A percentile compares a stretch with the other conserved stretches of the same genome.
Conservation (phyloP, 768 basidiomycete species). For the Cystofilobasidium ferigula region DNA sequence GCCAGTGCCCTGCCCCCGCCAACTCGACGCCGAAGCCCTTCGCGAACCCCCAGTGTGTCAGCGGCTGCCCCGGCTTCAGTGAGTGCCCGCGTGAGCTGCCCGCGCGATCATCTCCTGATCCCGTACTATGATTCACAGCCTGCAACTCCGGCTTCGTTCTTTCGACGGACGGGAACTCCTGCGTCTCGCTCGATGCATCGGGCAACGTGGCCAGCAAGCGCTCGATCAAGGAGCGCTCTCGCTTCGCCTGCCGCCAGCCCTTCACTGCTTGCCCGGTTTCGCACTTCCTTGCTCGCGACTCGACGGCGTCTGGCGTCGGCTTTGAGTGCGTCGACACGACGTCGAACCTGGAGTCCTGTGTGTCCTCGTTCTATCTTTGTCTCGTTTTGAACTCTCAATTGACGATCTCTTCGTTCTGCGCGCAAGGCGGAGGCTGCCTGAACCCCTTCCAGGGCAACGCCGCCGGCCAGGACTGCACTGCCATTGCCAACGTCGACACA, state of each 20-base stretch:
- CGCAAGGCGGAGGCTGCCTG: conserved; percentile 32
- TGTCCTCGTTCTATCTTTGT: neutral
- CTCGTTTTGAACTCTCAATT: too few species aligned
- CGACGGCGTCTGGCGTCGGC: neutral
- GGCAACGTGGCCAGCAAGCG: neutral
- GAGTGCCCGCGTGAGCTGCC: too few species aligned
- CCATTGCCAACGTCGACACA: conserved; percentile 11
- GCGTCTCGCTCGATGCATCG: neutral
- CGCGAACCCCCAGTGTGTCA: too few species aligned
- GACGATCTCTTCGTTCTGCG: neutral
- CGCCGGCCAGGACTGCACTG: conserved; percentile 16
- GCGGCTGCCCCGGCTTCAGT: too few species aligned
- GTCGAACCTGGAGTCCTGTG: conserved; percentile 31
- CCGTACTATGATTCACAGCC: too few species aligned
- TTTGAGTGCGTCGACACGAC: conserved; percentile 32
- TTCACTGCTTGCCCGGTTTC: neutral
- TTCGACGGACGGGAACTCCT: neutral
- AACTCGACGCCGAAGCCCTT: too few species aligned
- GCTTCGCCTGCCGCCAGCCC: conserved; percentile 5
- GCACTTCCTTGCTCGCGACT: neutral
- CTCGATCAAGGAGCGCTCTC: neutral
- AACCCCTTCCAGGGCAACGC: conserved; percentile 5
- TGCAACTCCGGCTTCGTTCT: neutral
- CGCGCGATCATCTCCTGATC: too few species aligned
- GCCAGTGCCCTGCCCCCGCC: too few species aligned